Conservation (phyloP, 23 red algal genomes). For the Porphyridium purpureum region DNA sequence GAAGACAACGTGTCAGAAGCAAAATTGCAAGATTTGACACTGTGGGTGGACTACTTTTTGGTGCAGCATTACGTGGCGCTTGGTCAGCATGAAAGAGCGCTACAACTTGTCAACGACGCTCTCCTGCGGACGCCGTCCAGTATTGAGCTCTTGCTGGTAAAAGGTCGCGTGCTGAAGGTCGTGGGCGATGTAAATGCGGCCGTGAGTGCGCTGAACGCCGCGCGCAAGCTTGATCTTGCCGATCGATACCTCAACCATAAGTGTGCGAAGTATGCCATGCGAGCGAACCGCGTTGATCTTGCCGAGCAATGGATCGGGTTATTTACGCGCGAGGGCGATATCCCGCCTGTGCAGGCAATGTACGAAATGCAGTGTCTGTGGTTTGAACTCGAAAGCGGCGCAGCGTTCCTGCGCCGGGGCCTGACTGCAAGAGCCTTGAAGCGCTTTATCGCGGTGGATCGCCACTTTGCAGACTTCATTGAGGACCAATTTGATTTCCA, state of each 20-base stretch:
- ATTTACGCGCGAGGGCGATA: conserved; percentile 86
- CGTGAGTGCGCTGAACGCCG: conserved; percentile 35
- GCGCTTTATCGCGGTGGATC: conserved; percentile 51
- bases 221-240: conserved; percentile 61
- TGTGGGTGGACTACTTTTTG: conserved; percentile 75
- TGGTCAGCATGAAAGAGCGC: conserved; percentile 24
- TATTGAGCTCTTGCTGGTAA: conserved; percentile 52
- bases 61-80: conserved; percentile 59
- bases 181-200: conserved; percentile 48
- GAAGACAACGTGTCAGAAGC: conserved; percentile 7
- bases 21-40: conserved; percentile 9
- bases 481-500: conserved; percentile 96
- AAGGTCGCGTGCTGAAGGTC: conserved; percentile 61
- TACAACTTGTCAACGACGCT: conserved; percentile 27
- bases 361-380: conserved; percentile 98
- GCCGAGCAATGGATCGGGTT: conserved; percentile 50
- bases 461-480: conserved; percentile 51
- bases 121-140: conserved; percentile 33
- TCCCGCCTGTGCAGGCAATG: conserved; percentile 47
- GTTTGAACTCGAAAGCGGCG: conserved; percentile 75
- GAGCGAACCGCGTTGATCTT: conserved; percentile 21
- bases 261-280: conserved; percentile 49
- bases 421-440: conserved; percentile 66
- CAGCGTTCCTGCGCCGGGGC: conserved; percentile 26
- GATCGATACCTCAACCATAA: conserved; percentile 87